phyloP scores from a whole-genome alignment of 2,329 filamentous ascomycete species.

The Talaromyces sp. region DNA sequence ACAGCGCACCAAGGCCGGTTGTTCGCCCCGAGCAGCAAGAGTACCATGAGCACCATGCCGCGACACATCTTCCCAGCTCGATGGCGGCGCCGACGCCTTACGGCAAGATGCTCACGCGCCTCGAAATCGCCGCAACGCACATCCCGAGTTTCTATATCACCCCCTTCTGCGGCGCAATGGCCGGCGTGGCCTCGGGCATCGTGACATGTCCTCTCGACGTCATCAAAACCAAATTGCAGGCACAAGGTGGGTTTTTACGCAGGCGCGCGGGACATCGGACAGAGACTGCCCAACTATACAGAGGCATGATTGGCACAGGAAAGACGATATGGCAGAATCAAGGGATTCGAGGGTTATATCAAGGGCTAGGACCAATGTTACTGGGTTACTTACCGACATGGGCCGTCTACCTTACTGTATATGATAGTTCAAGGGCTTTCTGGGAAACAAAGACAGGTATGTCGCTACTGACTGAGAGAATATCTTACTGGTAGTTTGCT shows the following conservation, averaged over 20 bases:
- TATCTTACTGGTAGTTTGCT: neutral
- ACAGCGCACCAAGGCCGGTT: conserved; percentile 35
- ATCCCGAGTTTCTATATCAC: conserved; percentile 63
- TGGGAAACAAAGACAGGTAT: conserved; percentile 65
- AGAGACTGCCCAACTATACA: conserved; percentile 63
- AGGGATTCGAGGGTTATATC: conserved; percentile 84
- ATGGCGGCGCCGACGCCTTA: conserved; percentile 21
- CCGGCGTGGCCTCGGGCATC: conserved; percentile 87
- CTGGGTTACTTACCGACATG: conserved; percentile 94
- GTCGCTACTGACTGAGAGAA: conserved; percentile 19
- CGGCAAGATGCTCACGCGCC: conserved; percentile 33
- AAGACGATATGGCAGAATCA: conserved; percentile 82
- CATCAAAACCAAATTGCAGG: conserved; percentile 97
- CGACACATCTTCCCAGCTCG: conserved; percentile 16
- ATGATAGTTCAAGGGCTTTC: conserved; percentile 79
- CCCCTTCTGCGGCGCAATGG: conserved; percentile 79
- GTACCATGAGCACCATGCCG: conserved; percentile 19
- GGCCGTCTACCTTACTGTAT: conserved; percentile 97
- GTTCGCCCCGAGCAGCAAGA: conserved; percentile 29
- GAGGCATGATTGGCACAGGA: conserved; percentile 81
- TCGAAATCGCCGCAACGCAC: conserved; percentile 43
- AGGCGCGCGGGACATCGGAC: conserved; percentile 34
- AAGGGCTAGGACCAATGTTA: conserved; percentile 89
- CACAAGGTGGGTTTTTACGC: conserved; percentile 75
- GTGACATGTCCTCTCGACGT: conserved; percentile 97